Base-by-base conservation (phyloP, 148 eudicot genomes). In the Rhododendron mucronatum region DNA sequence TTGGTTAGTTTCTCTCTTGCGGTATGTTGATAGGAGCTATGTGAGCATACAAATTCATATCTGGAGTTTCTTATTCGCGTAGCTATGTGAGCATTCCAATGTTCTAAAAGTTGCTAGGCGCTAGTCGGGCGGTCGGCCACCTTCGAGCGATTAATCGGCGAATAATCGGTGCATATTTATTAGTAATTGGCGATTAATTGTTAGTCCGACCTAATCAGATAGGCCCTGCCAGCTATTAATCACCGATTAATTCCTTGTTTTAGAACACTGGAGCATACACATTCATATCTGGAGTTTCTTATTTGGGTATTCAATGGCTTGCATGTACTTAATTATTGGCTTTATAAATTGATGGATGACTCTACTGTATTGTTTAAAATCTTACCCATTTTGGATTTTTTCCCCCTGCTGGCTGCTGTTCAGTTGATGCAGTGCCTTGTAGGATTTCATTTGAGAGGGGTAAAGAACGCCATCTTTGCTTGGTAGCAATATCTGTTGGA, bases 391-490 rank as follows among this genome's bases (percentile, higher is more conserved):
- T 84, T 78, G 63, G 28, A 33, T 33, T 18, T 13, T 86, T 1
- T 0, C 50, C 50, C 33, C 81, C 39, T 73, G 26, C 39, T 83
- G 50, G 71, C 69, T 85, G 85, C 53, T 65, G 9, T 92, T 89
- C 93, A 97, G 99, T 87, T 83, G 98, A 95, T 94, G 95, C 98
- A 78, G 91, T 97, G 87, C 96, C 98, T 53, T 97, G 99, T 93
- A 92, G 95, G 92, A 97, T 97, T 89, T 95, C 99, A 73, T 97
- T 97, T 88, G 99, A 94, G 90, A 94, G 95, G 89, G 99, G 99
- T 77, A 95, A 92, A 89, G 99, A 97, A 84, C 99, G 99, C 30
- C 94, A 94, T 89, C 94, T 97, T 86, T 86, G 83, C 88, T 93
- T 97, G 71, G 87, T 94, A 82, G 94, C 99, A 83, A 45, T 91